Evolutionary conservation across 2,329 filamentous ascomycete species (phyloP).

Genomic region (Allantophomopsis lycopodina): DNA sequence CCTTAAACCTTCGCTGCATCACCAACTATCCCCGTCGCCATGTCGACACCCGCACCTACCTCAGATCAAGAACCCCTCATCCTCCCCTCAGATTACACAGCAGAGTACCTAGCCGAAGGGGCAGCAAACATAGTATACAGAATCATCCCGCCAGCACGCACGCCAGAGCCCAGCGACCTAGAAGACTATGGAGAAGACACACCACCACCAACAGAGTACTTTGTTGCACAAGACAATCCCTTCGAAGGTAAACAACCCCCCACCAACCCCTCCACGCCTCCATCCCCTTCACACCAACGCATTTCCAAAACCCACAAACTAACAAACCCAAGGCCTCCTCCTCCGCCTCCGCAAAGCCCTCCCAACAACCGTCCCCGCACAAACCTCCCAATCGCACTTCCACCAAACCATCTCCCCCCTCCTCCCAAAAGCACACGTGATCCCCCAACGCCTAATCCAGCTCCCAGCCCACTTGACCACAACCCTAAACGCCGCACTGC

Average conservation of each 20-base stretch:
- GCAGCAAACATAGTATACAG: slow-evolving; percentile 67
- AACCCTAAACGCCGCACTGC: slow-evolving; percentile 38
- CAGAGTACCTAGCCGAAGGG: slow-evolving; percentile 46
- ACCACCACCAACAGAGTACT: slow-evolving; percentile 12
- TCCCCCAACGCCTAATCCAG: slow-evolving; percentile 38
- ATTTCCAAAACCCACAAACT: no score
- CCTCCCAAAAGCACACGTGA: slow-evolving; percentile 41
- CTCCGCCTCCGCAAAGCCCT: slow-evolving; percentile 48
- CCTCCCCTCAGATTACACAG: not conserved
- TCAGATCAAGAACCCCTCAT: no score
- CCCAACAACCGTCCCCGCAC: slow-evolving; percentile 30
- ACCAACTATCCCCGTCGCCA: no score
- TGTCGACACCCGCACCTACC: no score
- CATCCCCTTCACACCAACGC: no score
- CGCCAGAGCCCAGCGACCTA: slow-evolving; percentile 13
- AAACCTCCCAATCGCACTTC: slow-evolving; percentile 27
- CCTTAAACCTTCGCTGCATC: no score
- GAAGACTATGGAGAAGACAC: slow-evolving; percentile 19
- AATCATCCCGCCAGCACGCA: slow-evolving; percentile 25
- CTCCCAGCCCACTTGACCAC: slow-evolving; percentile 27
- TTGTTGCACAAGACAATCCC: slow-evolving; percentile 2
- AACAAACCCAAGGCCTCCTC: slow-evolving; percentile 28
- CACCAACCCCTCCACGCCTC: no score
- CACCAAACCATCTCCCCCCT: slow-evolving; percentile 36
- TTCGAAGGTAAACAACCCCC: slow-evolving; percentile 2